phyloP scores from a whole-genome alignment of 2,329 filamentous ascomycete species.

The Fusarium sp. region DNA sequence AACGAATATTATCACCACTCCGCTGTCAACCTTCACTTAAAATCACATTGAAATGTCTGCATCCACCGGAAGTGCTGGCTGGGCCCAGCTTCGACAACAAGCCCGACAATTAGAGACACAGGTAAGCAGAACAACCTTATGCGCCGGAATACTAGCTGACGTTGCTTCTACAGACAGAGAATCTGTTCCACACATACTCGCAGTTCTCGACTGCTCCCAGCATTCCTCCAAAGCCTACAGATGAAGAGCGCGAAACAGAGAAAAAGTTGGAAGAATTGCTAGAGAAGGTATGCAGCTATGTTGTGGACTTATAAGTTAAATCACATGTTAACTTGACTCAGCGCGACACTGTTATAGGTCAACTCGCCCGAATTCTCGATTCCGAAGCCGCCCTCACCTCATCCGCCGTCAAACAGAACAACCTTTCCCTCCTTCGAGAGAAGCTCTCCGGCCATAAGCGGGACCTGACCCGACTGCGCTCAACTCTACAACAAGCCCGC shows the following conservation, averaged over 20 bases:
- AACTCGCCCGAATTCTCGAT: slow-evolving; percentile 90
- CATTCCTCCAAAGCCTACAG: slow-evolving; percentile 84
- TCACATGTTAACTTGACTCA: slow-evolving; percentile 54
- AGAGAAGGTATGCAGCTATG: slow-evolving; percentile 71
- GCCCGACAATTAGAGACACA: slow-evolving; percentile 89
- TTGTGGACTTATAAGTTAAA: neutral
- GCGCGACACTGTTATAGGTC: slow-evolving; percentile 84
- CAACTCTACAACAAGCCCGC: slow-evolving; percentile 80
- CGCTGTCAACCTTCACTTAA: slow-evolving; percentile 10
- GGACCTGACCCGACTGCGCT: slow-evolving; percentile 81
- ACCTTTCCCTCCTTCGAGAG: slow-evolving; percentile 90
- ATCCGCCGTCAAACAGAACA: slow-evolving; percentile 97
- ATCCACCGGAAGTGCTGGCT: slow-evolving; percentile 72
- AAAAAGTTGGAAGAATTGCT: slow-evolving; percentile 85
- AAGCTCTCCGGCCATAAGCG: slow-evolving; percentile 88
- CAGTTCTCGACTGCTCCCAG: slow-evolving; percentile 87
- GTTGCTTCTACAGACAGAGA: slow-evolving; percentile 76
- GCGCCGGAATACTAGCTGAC: slow-evolving; percentile 39
- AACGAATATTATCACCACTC: slow-evolving; percentile 28
- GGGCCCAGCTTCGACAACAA: slow-evolving; percentile 95
- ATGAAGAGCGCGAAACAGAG: slow-evolving; percentile 86
- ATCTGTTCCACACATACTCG: slow-evolving; percentile 85
- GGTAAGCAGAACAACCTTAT: slow-evolving; percentile 63
- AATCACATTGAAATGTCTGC: slow-evolving; percentile 63
- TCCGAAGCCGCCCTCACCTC: slow-evolving; percentile 88